A percentile compares a stretch with the other conserved stretches of the same genome.
phyloP scores from a whole-genome alignment of 129 eudicot genomes.

The Flaveria brownii region DNA sequence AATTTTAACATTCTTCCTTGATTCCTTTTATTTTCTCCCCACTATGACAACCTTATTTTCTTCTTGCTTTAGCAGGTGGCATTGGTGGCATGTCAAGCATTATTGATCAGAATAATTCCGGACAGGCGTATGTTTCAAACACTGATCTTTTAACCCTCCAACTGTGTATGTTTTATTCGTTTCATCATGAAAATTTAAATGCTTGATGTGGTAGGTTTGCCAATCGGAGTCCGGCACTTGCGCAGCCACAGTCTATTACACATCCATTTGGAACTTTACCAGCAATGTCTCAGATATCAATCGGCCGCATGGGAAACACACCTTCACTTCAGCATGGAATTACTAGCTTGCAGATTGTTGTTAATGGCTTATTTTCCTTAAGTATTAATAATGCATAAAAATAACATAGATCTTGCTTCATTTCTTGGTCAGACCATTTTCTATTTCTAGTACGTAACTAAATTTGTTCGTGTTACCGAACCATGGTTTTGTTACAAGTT shows the following conservation, averaged over 20 bases:
- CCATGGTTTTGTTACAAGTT: too few species aligned
- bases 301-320: constrained; percentile 75
- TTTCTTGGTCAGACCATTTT: too few species aligned
- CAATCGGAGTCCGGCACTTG: constrained; percentile 50
- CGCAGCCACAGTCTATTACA: constrained; percentile 61
- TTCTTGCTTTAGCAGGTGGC: constrained; percentile 33
- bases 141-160: background rate
- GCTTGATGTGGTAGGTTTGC: constrained; percentile 48
- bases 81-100: constrained; percentile 63
- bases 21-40: background rate
- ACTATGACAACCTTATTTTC: background rate
- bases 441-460: too few species aligned
- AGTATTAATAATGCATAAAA: too few species aligned
- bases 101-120: constrained; percentile 66
- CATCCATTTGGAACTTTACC: constrained; percentile 96
- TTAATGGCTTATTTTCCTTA: too few species aligned
- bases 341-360: constrained; percentile 59
- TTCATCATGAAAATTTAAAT: background rate
- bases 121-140: constrained; percentile 57
- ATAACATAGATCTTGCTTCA: too few species aligned
- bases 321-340: constrained; percentile 93
- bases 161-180: background rate
- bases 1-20: background rate
- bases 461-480: too few species aligned
- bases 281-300: constrained; percentile 91